Base-by-base conservation (phyloP, 192 early-diverging fungal genomes). In the Coemansia sp. region DNA sequence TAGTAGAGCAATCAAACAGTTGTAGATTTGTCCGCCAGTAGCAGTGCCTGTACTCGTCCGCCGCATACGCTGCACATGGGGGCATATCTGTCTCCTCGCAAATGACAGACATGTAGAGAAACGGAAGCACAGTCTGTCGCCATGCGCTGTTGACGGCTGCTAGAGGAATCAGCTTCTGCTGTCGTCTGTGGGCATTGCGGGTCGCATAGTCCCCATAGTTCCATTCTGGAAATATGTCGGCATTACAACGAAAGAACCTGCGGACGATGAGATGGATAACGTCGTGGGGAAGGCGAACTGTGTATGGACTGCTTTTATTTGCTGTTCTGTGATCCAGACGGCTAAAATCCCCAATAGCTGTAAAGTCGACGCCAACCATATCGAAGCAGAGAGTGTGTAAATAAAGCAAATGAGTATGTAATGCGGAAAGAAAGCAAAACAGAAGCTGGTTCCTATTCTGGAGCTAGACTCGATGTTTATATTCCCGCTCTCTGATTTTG, bases 71-170 rank as follows among this genome's bases (percentile, higher is more conserved):
- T 1, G 52, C 14, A 1, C 14, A 8, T 6, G 29, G 15, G 17
- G 27, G 27, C 28, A 20, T 29, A 3, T 30, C 14, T 14, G 52
- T 54, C n/a, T 57, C 54, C 45, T 66, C 57, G 57, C 57, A 66
- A 5, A 66, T 37, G 3, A 66, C 14, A 9, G 64, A 30, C 37
- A 14, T 22, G 57, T 66, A 66, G 27, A 66, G 64, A 1, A 59
- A 38, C n/a, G 64, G 64, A 36, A 53, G 2, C 7, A 22, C 23
- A 13, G 57, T 57, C 2, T 38, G 57, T 3, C 64, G 56, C 64
- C 64, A 66, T 22, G 31, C 45, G 19, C 47, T 38, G 64, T 57
- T 34, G 9, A 38, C 54, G 0, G 55, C 25, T 6, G 64, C 57
- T 6, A 66, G 34, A 0, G 27, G 23, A 0, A 27, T 13, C 17